These are phyloP conservation scores for Lindgomyces ingoldianus DNA, from an alignment of 495 filamentous ascomycete species.

Conservation along the genomic window DNA sequence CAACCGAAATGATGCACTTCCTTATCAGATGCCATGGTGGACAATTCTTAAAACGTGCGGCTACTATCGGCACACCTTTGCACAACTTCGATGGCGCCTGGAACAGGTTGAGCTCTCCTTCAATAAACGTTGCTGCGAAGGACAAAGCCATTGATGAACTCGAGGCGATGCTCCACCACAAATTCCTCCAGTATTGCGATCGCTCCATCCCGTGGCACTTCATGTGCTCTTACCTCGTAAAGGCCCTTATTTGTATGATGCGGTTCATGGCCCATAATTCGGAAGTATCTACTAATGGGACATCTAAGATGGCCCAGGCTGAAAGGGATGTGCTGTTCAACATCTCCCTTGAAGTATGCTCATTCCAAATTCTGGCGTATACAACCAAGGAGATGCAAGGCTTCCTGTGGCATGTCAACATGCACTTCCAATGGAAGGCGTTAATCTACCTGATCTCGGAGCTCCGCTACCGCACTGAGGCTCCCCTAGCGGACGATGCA, in stretches of 20 bases:
- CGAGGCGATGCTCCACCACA: conserved; percentile 50
- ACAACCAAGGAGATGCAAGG: conserved; percentile 17
- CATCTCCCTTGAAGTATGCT: conserved; percentile 20
- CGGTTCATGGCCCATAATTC: conserved; percentile 34
- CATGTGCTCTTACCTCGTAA: conserved; percentile 39
- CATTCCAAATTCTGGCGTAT: conserved; percentile 23
- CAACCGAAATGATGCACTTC: conserved; percentile 70
- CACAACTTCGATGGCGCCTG: conserved; percentile 44
- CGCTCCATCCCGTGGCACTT: conserved; percentile 62
- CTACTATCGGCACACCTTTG: conserved; percentile 40
- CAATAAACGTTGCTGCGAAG: conserved; percentile 52
- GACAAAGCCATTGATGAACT: conserved; percentile 48
- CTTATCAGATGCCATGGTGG: conserved; percentile 57
- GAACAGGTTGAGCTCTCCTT: conserved; percentile 40
- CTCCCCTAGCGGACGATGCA: conserved; percentile 16
- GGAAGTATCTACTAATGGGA: neutral
- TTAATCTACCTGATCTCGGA: conserved; percentile 30
- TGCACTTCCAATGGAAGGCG: conserved; percentile 37
- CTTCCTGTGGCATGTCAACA: conserved; percentile 34
- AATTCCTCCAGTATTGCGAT: conserved; percentile 61
- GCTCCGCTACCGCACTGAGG: conserved; percentile 19
- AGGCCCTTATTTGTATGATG: conserved; percentile 29
- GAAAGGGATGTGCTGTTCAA: conserved; percentile 32
- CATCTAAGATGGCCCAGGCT: conserved; percentile 21
- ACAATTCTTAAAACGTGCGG: conserved; percentile 46